Evolutionary conservation across 192 early-diverging fungal species (phyloP).

Genomic region (Umbelopsis sp.): DNA sequence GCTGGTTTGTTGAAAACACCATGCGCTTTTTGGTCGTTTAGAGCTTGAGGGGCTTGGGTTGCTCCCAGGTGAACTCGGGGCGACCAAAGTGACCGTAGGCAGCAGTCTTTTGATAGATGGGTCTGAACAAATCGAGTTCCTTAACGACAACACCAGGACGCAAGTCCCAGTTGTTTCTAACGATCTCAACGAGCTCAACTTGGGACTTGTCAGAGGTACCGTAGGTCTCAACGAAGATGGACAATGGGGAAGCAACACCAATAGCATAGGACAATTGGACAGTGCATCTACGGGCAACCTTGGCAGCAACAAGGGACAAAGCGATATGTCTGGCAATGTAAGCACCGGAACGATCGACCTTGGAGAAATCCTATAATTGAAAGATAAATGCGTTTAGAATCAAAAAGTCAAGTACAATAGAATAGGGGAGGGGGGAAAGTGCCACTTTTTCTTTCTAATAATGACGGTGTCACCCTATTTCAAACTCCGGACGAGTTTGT

Average conservation of each 20-base stretch:
- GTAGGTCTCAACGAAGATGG: constrained; percentile 94
- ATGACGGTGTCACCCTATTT: constrained; percentile 33
- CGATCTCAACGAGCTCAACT: constrained; percentile 87
- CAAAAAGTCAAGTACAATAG: constrained; percentile 72
- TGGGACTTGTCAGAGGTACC: constrained; percentile 92
- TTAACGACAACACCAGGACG: constrained; percentile 98
- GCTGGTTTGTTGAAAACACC: constrained; percentile 20
- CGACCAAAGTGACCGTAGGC: constrained; percentile 96
- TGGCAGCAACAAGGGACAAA: constrained; percentile 92
- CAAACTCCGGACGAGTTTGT: constrained; percentile 96
- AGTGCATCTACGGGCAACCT: constrained; percentile 85
- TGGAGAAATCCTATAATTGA: constrained; percentile 97
- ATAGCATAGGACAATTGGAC: constrained; percentile 99
- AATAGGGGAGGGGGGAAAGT: not conserved
- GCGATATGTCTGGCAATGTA: constrained; percentile 98
- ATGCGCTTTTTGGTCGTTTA: constrained; percentile 32
- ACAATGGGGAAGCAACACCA: constrained; percentile 94
- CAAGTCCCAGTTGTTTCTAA: constrained; percentile 99
- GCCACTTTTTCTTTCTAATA: no score
- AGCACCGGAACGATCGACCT: constrained; percentile 98
- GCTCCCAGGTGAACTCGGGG: constrained; percentile 92
- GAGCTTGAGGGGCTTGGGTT: constrained; percentile 81
- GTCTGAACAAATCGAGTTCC: constrained; percentile 97
- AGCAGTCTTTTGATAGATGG: constrained; percentile 96
- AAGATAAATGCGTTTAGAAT: constrained; percentile 42